Percentiles rank a stretch among this genome's conserved stretches.
These are phyloP conservation scores for Erucastrum elatum DNA, from an alignment of 345 rosid species.

Conservation along the genomic window DNA sequence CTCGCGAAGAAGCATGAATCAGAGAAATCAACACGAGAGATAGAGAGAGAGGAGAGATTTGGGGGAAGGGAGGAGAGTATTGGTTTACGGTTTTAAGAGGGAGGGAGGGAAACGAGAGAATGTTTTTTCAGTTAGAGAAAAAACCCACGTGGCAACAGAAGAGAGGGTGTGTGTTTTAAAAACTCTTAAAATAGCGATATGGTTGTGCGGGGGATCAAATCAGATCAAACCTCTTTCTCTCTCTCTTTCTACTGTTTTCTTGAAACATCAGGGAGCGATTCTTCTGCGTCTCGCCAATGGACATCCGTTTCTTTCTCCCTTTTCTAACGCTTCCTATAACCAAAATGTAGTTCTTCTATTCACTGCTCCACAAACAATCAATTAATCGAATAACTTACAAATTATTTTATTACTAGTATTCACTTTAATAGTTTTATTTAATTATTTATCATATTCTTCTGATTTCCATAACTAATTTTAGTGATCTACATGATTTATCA, in stretches of 20 bases:
- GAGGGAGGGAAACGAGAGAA: constrained; percentile 37
- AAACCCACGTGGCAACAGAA: constrained; percentile 6
- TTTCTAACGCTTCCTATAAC: not conserved
- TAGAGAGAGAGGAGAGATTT: not conserved
- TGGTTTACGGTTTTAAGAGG: constrained; percentile 32
- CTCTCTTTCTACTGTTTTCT: not conserved
- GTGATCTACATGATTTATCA: no score
- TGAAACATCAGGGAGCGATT: constrained; percentile 5
- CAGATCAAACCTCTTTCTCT: not conserved
- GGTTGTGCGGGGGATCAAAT: not conserved
- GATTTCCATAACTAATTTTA: no score
- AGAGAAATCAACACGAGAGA: no score
- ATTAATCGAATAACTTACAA: not conserved
- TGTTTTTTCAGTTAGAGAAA: constrained; percentile 27
- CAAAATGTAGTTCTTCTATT: not conserved
- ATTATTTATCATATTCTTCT: no score
- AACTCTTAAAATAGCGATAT: not conserved
- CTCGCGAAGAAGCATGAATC: constrained; percentile 25
- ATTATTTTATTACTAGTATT: no score
- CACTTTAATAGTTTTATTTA: no score
- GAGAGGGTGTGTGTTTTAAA: not conserved
- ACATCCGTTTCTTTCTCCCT: constrained; percentile 27
- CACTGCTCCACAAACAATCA: not conserved
- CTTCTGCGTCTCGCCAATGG: constrained; percentile 14
- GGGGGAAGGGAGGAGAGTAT: not conserved